Conservation (phyloP, 2,329 filamentous ascomycete genomes). For the Talaromyces pinophilus region DNA sequence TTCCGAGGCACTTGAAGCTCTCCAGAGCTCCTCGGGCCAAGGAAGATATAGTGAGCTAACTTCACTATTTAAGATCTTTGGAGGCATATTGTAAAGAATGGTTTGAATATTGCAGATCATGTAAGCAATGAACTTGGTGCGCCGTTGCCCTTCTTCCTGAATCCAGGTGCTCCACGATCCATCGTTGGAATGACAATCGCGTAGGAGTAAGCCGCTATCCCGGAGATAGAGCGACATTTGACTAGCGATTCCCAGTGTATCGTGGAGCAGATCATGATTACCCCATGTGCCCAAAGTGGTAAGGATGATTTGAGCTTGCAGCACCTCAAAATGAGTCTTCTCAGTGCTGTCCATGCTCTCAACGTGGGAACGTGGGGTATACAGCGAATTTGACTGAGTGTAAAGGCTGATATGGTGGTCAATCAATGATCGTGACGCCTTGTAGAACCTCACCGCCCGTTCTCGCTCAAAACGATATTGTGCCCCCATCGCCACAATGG, state of each 20-base stretch:
- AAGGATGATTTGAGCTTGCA: constrained; percentile 19
- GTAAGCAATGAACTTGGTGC: constrained; percentile 19
- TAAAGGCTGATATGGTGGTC: constrained; percentile 13
- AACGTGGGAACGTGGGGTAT: constrained; percentile 16
- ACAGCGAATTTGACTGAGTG: constrained; percentile 11
- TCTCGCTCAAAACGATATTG: constrained; percentile 21
- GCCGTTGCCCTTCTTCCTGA: constrained; percentile 17
- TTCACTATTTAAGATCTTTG: constrained; percentile 20
- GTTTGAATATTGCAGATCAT: constrained; percentile 19
- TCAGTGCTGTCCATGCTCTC: constrained; percentile 16
- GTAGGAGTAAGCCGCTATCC: constrained; percentile 16
- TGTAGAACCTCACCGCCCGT: constrained; percentile 19
- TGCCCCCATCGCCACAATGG: constrained; percentile 18
- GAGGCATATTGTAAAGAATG: constrained; percentile 19
- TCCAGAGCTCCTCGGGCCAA: constrained; percentile 20
- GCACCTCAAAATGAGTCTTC: constrained; percentile 19
- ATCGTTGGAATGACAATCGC: constrained; percentile 16
- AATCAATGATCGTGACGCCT: constrained; percentile 19
- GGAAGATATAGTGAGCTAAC: constrained; percentile 18
- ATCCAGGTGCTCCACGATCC: constrained; percentile 19
- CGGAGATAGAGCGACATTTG: constrained; percentile 22
- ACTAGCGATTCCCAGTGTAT: constrained; percentile 16
- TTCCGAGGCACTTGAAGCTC: constrained; percentile 19
- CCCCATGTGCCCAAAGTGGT: constrained; percentile 20
- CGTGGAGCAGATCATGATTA: constrained; percentile 17